Evolutionary conservation across 2,329 filamentous ascomycete species (phyloP).

Genomic region (Ceratocystis papillata): DNA sequence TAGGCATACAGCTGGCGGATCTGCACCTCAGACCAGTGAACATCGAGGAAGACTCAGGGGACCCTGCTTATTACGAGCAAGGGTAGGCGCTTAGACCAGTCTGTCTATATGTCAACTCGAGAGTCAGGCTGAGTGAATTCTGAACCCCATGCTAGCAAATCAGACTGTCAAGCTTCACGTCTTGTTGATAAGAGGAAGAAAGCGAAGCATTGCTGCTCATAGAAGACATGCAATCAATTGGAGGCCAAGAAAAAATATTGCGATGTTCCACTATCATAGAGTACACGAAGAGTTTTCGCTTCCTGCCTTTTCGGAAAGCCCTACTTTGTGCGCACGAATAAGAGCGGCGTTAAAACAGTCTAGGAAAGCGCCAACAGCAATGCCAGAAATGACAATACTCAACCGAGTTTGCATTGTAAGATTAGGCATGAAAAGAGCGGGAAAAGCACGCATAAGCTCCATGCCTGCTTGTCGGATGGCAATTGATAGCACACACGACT

Average conservation of each 20-base stretch:
- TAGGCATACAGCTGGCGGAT: not conserved
- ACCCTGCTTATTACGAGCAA: not conserved
- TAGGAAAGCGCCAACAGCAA: not conserved
- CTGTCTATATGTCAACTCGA: not conserved
- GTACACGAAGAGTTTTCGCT: not conserved
- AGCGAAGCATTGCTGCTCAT: not conserved
- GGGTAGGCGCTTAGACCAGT: not conserved
- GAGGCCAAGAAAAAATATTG: not conserved
- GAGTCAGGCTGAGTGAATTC: not conserved
- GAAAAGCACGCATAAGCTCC: accelerated
- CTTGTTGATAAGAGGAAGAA: not conserved
- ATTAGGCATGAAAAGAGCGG: not conserved
- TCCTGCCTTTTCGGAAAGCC: not conserved
- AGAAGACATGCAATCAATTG: not conserved
- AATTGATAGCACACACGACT: not conserved
- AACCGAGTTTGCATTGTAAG: accelerated
- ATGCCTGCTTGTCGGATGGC: not conserved
- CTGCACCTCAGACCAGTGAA: not conserved
- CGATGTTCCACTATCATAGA: not conserved
- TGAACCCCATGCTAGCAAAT: not conserved
- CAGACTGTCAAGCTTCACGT: not conserved
- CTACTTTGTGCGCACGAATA: not conserved
- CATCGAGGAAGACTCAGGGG: not conserved
- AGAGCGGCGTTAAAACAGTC: not conserved
- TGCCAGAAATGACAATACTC: not conserved